Percentiles rank a stretch among this genome's conserved stretches.
Conservation (phyloP, 2,329 filamentous ascomycete species). For the Xylaria polymorpha region DNA sequence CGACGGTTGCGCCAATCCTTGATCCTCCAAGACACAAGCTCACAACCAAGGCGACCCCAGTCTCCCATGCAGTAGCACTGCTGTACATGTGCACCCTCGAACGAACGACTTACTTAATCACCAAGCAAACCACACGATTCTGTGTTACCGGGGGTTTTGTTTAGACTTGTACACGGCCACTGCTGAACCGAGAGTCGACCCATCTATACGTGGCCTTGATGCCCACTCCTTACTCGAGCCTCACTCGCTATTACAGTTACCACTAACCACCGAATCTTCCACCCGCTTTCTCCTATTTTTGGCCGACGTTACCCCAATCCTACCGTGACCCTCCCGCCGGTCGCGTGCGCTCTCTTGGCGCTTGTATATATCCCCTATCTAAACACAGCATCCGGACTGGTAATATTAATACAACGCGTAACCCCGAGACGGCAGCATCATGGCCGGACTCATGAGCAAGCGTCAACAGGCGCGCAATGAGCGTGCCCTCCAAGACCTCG, state of each 20-base stretch:
- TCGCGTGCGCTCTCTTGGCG: constrained; percentile 37
- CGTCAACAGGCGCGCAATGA: constrained; percentile 98
- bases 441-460: constrained; percentile 86
- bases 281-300: constrained; percentile 20
- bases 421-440: constrained; percentile 51
- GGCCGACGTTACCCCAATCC: constrained; percentile 39
- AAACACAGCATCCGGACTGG: constrained; percentile 13
- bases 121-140: background rate
- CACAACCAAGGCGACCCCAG: constrained; percentile 17
- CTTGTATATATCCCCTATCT: constrained; percentile 26
- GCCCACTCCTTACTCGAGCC: constrained; percentile 10
- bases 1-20: constrained; percentile 28
- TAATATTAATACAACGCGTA: constrained; percentile 25
- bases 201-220: constrained; percentile 2
- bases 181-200: background rate
- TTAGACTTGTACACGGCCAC: background rate
- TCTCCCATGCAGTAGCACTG: background rate
- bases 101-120: background rate
- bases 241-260: constrained; percentile 1
- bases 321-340: constrained; percentile 29
- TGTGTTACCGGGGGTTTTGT: background rate
- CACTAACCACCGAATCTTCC: constrained; percentile 6
- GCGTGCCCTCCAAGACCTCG: constrained; percentile 87
- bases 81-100: background rate
- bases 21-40: constrained; percentile 4